Percentiles rank a stretch among this genome's conserved stretches.
Conservation (phyloP, 2,329 filamentous ascomycete species). For the Blumeria hordei region DNA sequence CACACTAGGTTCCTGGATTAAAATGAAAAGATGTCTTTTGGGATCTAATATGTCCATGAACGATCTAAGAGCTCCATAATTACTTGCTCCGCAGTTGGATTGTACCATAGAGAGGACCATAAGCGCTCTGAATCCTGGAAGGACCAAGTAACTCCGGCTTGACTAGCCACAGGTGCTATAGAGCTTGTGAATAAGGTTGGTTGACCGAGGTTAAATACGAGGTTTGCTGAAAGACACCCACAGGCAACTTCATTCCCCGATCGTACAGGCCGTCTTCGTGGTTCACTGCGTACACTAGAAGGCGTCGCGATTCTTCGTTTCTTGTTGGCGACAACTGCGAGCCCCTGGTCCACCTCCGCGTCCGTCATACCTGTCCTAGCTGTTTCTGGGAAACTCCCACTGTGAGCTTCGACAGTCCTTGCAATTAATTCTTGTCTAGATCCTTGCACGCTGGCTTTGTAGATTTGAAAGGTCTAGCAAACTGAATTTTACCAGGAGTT, state of each 20-base stretch:
- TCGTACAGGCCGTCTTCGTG: neutral
- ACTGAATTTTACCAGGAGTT: neutral
- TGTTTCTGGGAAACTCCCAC: neutral
- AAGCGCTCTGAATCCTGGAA: neutral
- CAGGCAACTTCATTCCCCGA: neutral
- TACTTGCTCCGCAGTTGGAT: constrained; percentile 1
- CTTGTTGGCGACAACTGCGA: neutral
- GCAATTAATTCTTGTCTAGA: neutral
- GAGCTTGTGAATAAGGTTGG: neutral
- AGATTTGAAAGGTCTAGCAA: neutral
- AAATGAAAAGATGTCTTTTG: neutral
- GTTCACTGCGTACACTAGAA: too few relatives aligned
- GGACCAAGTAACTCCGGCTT: neutral
- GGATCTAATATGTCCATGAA: neutral
- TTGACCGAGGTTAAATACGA: neutral
- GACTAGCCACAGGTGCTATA: neutral
- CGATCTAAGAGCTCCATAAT: neutral
- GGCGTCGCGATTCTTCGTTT: too few relatives aligned
- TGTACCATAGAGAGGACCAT: neutral
- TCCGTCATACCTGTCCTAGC: neutral
- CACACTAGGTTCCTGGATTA: neutral
- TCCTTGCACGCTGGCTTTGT: neutral
- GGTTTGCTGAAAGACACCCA: neutral
- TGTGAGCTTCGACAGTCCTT: neutral
- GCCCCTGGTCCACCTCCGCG: neutral